These are phyloP conservation scores for Aquilaria malaccensis DNA, from an alignment of 345 rosid genomes.

Conservation along the genomic window DNA sequence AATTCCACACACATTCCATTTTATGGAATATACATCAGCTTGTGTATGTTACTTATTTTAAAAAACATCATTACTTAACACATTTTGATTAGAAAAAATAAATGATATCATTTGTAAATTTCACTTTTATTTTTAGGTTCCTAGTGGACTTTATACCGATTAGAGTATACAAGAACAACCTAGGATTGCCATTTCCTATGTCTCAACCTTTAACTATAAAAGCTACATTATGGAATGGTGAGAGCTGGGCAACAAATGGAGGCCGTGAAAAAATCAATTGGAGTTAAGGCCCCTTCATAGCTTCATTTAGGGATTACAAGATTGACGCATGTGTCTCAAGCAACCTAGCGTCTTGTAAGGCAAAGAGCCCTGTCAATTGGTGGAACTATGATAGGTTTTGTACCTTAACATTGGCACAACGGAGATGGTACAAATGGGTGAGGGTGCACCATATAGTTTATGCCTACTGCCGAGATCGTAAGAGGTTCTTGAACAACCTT, in stretches of 20 bases:
- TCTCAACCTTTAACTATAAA: conserved; percentile 71
- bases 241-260: conserved; percentile 83
- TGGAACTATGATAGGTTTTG: conserved; percentile 50
- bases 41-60: conserved; percentile 39
- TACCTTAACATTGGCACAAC: conserved; percentile 44
- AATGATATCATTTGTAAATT: background rate
- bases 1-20: conserved; percentile 70
- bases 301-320: conserved; percentile 54
- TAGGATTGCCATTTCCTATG: conserved; percentile 65
- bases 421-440: conserved; percentile 83
- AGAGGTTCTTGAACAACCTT: conserved; percentile 58
- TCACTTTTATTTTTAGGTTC: conserved; percentile 33
- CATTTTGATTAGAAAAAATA: too few relatives aligned
- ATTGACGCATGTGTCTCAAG: conserved; percentile 75
- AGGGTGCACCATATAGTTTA: conserved; percentile 63
- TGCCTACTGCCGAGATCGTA: conserved; percentile 67
- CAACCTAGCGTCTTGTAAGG: conserved; percentile 52
- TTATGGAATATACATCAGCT: conserved; percentile 83
- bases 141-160: conserved; percentile 72
- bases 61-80: too few relatives aligned
- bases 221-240: conserved; percentile 76
- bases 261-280: conserved; percentile 70
- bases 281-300: conserved; percentile 69
- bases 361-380: conserved; percentile 47
- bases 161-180: conserved; percentile 67